Conservation (phyloP, 345 rosid species). For the Melaleuca alternifolia region DNA sequence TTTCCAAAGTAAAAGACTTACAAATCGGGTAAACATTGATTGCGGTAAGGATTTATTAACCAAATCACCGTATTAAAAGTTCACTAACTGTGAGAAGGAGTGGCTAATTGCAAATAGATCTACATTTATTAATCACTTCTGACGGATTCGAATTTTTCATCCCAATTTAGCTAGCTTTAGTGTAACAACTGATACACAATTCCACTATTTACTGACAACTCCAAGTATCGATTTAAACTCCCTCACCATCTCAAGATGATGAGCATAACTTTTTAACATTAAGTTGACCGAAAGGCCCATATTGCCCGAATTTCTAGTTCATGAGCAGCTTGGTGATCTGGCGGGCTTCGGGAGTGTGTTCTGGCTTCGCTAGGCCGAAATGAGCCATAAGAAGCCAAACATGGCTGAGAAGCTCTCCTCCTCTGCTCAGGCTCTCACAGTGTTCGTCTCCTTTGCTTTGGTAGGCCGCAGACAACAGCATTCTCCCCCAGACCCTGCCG, state of each 20-base stretch:
- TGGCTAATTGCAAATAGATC: neutral
- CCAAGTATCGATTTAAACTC: neutral
- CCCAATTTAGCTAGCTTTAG: neutral
- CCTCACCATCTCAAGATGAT: neutral
- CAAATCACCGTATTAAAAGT: too few relatives aligned
- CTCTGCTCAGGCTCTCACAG: conserved; percentile 33
- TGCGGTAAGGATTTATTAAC: neutral
- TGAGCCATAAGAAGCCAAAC: conserved; percentile 49
- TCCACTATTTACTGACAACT: neutral
- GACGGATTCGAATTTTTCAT: neutral
- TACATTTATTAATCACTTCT: neutral
- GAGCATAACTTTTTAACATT: neutral
- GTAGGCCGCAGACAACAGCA: neutral
- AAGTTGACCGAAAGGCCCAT: fast-evolving
- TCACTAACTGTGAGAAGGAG: too few relatives aligned
- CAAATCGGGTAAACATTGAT: neutral
- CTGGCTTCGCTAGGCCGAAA: conserved; percentile 38
- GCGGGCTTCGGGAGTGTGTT: conserved; percentile 18
- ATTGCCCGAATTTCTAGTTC: neutral
- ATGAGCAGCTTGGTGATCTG: conserved; percentile 22
- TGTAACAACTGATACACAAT: neutral
- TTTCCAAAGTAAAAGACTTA: neutral
- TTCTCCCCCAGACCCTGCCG: conserved; percentile 1
- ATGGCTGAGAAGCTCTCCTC: conserved; percentile 43
- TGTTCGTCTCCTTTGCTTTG: conserved; percentile 15